Evolutionary conservation across 2,329 filamentous ascomycete species (phyloP).

Genomic region (Phoma sp.): DNA sequence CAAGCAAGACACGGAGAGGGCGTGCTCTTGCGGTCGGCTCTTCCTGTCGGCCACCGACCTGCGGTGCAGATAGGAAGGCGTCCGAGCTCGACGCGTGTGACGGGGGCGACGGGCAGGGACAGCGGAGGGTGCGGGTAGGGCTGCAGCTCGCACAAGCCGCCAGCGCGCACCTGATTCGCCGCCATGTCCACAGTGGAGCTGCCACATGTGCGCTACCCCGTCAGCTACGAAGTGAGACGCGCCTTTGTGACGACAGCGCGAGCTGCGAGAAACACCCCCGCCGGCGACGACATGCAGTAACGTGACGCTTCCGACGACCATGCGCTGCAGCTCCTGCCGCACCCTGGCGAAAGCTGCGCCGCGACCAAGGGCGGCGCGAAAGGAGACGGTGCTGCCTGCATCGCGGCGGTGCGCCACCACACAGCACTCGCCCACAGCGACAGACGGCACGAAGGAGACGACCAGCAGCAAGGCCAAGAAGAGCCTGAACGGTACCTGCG

Average conservation of each 20-base stretch:
- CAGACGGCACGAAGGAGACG: no score
- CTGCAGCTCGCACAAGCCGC: constrained; percentile 1
- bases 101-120: constrained; percentile 10
- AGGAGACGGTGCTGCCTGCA: constrained; percentile 7
- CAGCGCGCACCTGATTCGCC: constrained; percentile 4
- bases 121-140: constrained; percentile 18
- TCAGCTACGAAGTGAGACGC: constrained; percentile 11
- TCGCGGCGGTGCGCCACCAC: constrained; percentile 41
- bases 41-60: not conserved
- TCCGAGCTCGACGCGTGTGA: constrained; percentile 2
- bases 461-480: constrained; percentile 10
- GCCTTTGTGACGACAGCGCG: constrained; percentile 16
- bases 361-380: constrained; percentile 19
- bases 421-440: constrained; percentile 13
- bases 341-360: constrained; percentile 28
- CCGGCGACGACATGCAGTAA: constrained; percentile 37
- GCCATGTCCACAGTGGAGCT: not conserved
- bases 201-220: no score
- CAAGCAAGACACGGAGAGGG: not conserved
- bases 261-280: not conserved
- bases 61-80: constrained; percentile 10
- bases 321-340: constrained; percentile 41
- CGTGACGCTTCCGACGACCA: constrained; percentile 27
- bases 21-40: no score
- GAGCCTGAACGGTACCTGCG: constrained; percentile 30